A percentile compares a stretch with the other conserved stretches of the same genome.
These are phyloP conservation scores for Naematelia encephala DNA, from an alignment of 768 basidiomycete species.

Conservation along the genomic window DNA sequence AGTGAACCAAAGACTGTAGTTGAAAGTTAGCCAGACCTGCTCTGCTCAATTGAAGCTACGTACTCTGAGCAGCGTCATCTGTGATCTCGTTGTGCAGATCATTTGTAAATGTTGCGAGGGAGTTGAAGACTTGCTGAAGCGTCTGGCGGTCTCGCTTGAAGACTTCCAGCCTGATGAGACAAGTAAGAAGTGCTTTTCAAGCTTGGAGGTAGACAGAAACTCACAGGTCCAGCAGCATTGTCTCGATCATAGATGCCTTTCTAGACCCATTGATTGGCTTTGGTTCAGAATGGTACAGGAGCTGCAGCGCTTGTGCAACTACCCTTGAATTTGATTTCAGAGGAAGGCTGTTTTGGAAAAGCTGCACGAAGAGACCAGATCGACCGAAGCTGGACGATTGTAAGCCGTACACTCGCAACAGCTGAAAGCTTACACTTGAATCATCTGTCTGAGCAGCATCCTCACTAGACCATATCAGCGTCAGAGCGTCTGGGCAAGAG, in stretches of 20 bases:
- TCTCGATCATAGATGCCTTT: not conserved
- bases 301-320: not conserved
- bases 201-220: not conserved
- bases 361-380: conserved; percentile 29
- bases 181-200: not conserved
- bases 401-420: not conserved
- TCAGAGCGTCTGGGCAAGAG: too few species aligned
- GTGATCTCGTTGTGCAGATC: conserved; percentile 13
- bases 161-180: not conserved
- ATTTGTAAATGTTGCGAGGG: conserved; percentile 13
- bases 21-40: not conserved
- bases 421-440: conserved; percentile 1
- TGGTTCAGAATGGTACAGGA: not conserved
- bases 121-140: conserved; percentile 19
- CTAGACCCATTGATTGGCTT: not conserved
- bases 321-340: not conserved
- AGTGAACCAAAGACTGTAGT: conserved; percentile 23
- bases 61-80: conserved; percentile 21
- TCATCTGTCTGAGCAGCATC: not conserved
- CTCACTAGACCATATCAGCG: not conserved
- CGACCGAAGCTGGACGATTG: conserved; percentile 15
- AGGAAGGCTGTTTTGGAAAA: conserved; percentile 14
- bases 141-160: conserved; percentile 27
- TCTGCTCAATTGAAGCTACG: not conserved
- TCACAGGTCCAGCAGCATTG: conserved; percentile 1